Evolutionary conservation across 1,284 basidiomycete genomes (phyloP), one percentile per base, ranked within the genome.

Genomic region (Albatrellus sp.): DNA sequence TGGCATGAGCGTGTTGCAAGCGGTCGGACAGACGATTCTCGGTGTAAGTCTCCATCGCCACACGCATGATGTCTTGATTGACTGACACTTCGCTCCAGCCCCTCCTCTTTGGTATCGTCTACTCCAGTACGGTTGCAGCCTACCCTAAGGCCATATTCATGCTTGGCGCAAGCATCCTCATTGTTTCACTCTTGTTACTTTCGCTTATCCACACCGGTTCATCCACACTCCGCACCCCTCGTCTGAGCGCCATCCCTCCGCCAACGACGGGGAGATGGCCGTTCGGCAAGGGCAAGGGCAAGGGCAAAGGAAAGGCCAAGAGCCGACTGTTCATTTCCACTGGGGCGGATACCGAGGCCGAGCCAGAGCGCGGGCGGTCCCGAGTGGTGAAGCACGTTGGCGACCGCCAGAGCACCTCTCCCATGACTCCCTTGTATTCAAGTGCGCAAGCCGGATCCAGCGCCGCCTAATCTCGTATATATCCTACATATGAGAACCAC

Each of bases 101-200:
- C 0, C 60, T 85, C 55, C 45, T 85, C 9, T 87, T 87, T 53
- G 82, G 77, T 7, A 41, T 80, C 44, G 62, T 86, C 34, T 87
- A 81, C 61, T 73, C 75, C 50, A 61, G 58, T 45, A 83, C 81
- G 2, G 81, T 86, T 19, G 77, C 72, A 0, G 61, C 55, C 9
- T 80, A 68, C 54, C 82, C 82, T 14, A 78, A 77, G 59, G 68
- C 77, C 2, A 74, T 87, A 43, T 87, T 86, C 55, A 65, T 65
- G 11, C 58, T 67, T 16, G 78, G 77, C n/a, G 70, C 63, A 5
- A 60, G 56, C 14, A 63, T 84, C 32, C 57, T 77, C 31, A 48
- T 73, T 24, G 55, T 66, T 37, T 63, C 77, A 14, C 50, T 83
- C 24, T 47, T 60, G 32, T 54, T 77, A 41, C 58, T 79, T 8